Conservation (phyloP, 345 rosid genomes). For the Turnera subulata region DNA sequence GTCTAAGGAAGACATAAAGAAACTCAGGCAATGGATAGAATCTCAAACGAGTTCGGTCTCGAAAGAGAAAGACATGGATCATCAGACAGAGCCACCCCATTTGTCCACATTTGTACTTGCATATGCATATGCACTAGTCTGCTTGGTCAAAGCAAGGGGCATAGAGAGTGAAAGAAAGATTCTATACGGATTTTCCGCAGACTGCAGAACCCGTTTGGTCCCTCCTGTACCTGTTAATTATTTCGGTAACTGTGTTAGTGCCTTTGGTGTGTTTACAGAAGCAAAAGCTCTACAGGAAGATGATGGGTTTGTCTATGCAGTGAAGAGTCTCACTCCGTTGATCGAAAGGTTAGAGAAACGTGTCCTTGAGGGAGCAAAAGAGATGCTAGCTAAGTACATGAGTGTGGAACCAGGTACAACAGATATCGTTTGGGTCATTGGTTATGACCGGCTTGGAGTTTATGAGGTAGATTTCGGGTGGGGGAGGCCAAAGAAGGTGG, state of each 20-base stretch:
- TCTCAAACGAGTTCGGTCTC: not conserved
- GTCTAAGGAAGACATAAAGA: not conserved
- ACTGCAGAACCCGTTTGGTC: conserved; percentile 1
- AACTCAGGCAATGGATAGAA: not conserved
- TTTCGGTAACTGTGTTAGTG: conserved; percentile 6
- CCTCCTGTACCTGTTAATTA: conserved; percentile 4
- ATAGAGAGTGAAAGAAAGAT: not conserved
- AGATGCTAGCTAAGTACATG: not conserved
- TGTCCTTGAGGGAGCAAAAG: conserved; percentile 3
- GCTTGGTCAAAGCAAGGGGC: not conserved
- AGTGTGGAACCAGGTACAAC: not conserved
- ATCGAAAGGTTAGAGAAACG: conserved; percentile 1
- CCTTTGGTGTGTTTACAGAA: not conserved
- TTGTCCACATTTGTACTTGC: conserved; percentile 3
- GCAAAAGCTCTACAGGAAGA: not conserved
- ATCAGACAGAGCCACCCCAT: not conserved
- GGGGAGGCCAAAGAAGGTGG: conserved; percentile 10
- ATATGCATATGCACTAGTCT: not conserved
- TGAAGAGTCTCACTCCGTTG: not conserved
- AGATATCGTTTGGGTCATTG: conserved; percentile 2
- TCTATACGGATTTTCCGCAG: not conserved
- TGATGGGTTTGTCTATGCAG: conserved; percentile 3
- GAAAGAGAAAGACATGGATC: not conserved
- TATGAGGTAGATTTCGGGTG: conserved; percentile 10
- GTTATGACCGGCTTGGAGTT: not conserved